phyloP scores from a whole-genome alignment of 345 rosid species.

The Eucalyptus sp. region DNA sequence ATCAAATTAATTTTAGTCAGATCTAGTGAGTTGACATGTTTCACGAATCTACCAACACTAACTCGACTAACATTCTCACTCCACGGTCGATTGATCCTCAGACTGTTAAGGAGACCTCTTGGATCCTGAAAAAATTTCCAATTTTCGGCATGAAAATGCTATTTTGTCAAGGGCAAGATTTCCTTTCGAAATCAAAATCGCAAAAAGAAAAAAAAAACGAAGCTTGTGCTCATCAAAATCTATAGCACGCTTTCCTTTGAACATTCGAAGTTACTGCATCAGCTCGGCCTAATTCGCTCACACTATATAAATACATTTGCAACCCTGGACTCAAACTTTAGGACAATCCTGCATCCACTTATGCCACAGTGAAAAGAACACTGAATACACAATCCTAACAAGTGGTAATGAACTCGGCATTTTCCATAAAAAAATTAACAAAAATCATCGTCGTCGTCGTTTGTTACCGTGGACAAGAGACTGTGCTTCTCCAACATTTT shows the following conservation, averaged over 20 bases:
- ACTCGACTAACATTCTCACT: background rate
- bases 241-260: background rate
- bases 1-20: background rate
- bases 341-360: background rate
- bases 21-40: background rate
- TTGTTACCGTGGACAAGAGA: background rate
- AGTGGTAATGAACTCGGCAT: background rate
- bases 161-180: background rate
- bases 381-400: background rate
- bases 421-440: background rate
- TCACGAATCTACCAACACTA: background rate
- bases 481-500: background rate
- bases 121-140: background rate
- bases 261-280: background rate
- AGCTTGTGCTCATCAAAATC: background rate
- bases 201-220: rapidly evolving
- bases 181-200: background rate
- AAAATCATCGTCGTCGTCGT: background rate
- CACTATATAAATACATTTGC: background rate
- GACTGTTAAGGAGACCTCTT: background rate
- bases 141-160: background rate
- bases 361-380: background rate
- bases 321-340: background rate
- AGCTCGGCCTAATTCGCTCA: background rate
- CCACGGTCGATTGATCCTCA: background rate